Percentiles rank a stretch among this genome's conserved stretches.
phyloP scores from a whole-genome alignment of 2,329 filamentous ascomycete species.

The Dactylellina parvicollis region DNA sequence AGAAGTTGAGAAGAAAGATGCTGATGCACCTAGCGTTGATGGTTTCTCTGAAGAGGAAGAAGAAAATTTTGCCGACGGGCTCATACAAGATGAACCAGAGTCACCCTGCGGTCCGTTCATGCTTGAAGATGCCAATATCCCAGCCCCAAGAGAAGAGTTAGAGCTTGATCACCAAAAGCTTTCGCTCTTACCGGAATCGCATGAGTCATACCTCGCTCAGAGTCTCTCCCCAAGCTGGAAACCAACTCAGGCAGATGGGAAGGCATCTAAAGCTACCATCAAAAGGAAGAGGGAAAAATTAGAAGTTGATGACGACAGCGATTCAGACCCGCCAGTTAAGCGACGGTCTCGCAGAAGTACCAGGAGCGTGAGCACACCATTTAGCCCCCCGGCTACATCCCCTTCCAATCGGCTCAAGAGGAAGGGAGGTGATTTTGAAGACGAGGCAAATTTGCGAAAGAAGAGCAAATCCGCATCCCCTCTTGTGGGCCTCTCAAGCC shows the following conservation, averaged over 20 bases:
- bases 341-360: background rate
- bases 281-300: background rate
- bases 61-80: constrained; percentile 19
- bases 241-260: too few relatives aligned
- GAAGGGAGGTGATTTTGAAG: background rate
- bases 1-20: constrained; percentile 16
- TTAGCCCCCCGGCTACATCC: background rate
- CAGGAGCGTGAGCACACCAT: too few relatives aligned
- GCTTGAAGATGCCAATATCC: constrained; percentile 54
- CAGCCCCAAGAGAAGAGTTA: too few relatives aligned
- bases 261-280: too few relatives aligned
- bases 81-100: constrained; percentile 60
- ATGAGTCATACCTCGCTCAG: too few relatives aligned
- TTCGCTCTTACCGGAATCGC: too few relatives aligned
- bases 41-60: constrained; percentile 1
- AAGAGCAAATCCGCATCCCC: background rate
- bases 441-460: background rate
- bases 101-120: constrained; percentile 27
- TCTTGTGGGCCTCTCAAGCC: background rate
- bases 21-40: too few relatives aligned
- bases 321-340: too few relatives aligned
- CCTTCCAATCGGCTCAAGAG: background rate
- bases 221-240: too few relatives aligned
- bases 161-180: too few relatives aligned
- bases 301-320: too few relatives aligned